Conservation (phyloP, 2,329 filamentous ascomycete genomes). For the Leptosphaerulina australis region DNA sequence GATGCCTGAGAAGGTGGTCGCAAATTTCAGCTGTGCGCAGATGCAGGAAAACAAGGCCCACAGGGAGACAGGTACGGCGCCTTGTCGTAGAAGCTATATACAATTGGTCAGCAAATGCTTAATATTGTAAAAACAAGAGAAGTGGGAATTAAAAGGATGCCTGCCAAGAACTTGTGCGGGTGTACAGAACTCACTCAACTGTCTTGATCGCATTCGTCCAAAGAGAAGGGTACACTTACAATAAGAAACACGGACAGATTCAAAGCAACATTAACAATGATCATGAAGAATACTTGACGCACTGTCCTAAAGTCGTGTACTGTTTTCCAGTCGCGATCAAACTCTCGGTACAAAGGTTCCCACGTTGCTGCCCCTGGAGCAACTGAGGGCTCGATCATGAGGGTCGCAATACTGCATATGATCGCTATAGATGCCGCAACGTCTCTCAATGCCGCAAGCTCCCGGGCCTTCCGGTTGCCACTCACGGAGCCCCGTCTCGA, state of each 20-base stretch:
- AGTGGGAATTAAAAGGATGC: no score
- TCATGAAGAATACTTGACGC: slow-evolving; percentile 36
- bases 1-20: slow-evolving; percentile 30
- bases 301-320: slow-evolving; percentile 36
- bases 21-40: slow-evolving; percentile 34
- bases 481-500: slow-evolving; percentile 31
- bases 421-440: slow-evolving; percentile 34
- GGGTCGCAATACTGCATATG: slow-evolving; percentile 37
- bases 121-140: no score
- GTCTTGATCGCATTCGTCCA: neutral
- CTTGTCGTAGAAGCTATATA: slow-evolving; percentile 40
- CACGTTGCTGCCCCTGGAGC: slow-evolving; percentile 34
- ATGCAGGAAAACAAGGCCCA: slow-evolving; percentile 37
- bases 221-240: slow-evolving; percentile 31
- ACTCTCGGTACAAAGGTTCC: slow-evolving; percentile 33
- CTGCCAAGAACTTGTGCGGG: neutral
- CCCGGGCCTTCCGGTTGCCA: slow-evolving; percentile 33
- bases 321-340: slow-evolving; percentile 36
- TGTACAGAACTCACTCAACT: neutral
- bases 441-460: slow-evolving; percentile 39
- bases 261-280: slow-evolving; percentile 29
- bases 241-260: slow-evolving; percentile 41
- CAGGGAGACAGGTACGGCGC: slow-evolving; percentile 38
- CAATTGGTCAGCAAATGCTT: slow-evolving; percentile 3
- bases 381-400: slow-evolving; percentile 38